A percentile compares a stretch with the other conserved stretches of the same genome.
Evolutionary conservation across 495 filamentous ascomycete species (phyloP).

Genomic region (Tuber borchii): DNA sequence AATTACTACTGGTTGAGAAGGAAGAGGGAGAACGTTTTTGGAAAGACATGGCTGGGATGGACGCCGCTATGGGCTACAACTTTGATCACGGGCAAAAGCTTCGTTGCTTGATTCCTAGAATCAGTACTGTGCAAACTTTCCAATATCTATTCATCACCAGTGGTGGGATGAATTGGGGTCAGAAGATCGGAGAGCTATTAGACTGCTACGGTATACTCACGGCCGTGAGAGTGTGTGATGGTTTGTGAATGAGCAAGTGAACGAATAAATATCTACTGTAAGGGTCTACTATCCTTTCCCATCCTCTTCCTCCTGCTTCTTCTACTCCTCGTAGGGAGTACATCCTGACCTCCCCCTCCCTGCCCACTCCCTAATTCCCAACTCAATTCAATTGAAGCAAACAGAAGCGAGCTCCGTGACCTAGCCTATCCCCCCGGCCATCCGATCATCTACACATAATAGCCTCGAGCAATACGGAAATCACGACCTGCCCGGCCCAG

Average conservation of each 20-base stretch:
- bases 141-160: not conserved
- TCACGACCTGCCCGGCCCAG: not conserved
- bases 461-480: not conserved
- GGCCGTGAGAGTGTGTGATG: not conserved
- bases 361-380: not conserved
- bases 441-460: not conserved
- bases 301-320: not conserved
- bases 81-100: not conserved
- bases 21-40: not conserved
- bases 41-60: not conserved
- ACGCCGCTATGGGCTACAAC: not conserved
- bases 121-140: not conserved
- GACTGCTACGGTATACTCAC: not conserved
- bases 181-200: not conserved
- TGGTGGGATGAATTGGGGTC: not conserved
- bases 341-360: not conserved
- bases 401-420: slow-evolving; percentile 2
- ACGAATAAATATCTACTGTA: not conserved
- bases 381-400: not conserved
- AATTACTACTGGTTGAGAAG: not conserved
- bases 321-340: not conserved
- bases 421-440: not conserved
- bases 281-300: not conserved
- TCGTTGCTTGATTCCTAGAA: not conserved
- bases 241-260: not conserved